Percentiles rank a stretch among this genome's conserved stretches.
These are phyloP conservation scores for Emydomyces testavorans DNA, from an alignment of 2,329 filamentous ascomycete species.

Conservation along the genomic window DNA sequence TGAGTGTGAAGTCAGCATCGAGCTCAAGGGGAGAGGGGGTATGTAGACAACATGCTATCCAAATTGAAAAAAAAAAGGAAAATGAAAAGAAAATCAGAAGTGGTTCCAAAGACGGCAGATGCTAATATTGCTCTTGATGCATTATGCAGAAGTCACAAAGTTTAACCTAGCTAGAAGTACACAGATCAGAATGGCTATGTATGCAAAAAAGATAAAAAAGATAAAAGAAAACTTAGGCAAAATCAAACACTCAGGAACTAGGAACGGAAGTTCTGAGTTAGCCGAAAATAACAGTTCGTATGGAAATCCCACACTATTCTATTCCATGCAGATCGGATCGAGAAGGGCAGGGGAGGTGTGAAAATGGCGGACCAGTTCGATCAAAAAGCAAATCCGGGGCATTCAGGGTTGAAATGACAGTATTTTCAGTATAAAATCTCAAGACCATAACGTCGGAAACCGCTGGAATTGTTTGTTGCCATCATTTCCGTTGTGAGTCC, in stretches of 20 bases:
- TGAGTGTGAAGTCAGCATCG: neutral
- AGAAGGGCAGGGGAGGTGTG: too few relatives aligned
- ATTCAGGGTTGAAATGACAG: too few relatives aligned
- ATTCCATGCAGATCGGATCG: neutral
- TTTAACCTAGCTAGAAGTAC: conserved; percentile 10
- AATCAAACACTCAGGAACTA: conserved; percentile 1
- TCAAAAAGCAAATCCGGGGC: neutral
- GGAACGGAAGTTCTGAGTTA: neutral
- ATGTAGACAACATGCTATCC: too few relatives aligned
- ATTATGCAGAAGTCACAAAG: neutral
- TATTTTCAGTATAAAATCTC: too few relatives aligned
- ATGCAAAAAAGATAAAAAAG: neutral
- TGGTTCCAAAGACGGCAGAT: neutral
- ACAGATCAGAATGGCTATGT: neutral
- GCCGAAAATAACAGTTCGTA: neutral
- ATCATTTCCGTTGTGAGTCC: neutral
- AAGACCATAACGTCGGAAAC: neutral
- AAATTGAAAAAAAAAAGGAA: too few relatives aligned
- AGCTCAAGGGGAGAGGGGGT: too few relatives aligned
- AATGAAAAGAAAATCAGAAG: too few relatives aligned
- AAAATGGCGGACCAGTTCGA: too few relatives aligned
- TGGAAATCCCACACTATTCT: neutral
- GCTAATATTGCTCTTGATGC: conserved; percentile 4
- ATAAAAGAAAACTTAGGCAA: too few relatives aligned
- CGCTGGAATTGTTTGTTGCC: neutral